phyloP scores from a whole-genome alignment of 371 early-diverging fungal species.

The Mucor racemosus region DNA sequence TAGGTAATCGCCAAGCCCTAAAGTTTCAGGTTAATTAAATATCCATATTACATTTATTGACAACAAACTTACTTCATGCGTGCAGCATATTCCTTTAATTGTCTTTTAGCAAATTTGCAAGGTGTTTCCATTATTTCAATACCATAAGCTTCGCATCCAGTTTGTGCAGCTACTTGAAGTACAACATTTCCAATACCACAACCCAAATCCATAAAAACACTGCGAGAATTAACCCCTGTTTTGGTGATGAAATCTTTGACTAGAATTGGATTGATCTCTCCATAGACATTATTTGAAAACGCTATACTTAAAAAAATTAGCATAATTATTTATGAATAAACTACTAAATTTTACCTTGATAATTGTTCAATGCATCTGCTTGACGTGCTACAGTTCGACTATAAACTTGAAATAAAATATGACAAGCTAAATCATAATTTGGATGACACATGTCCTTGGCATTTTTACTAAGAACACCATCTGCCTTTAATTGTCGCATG shows the following conservation, averaged over 20 bases:
- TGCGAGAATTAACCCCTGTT: conserved; percentile 66
- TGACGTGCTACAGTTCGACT: conserved; percentile 85
- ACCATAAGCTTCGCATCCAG: conserved; percentile 84
- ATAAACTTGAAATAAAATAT: conserved; percentile 89
- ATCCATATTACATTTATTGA: background rate
- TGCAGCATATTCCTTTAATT: conserved; percentile 82
- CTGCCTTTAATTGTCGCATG: conserved; percentile 45
- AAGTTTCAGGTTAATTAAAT: background rate
- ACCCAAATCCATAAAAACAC: conserved; percentile 92
- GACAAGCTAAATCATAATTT: conserved; percentile 76
- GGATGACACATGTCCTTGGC: conserved; percentile 50
- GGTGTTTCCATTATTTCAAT: conserved; percentile 94
- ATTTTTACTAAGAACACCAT: conserved; percentile 43
- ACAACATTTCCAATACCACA: conserved; percentile 97
- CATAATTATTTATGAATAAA: too few relatives aligned
- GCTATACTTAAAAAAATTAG: conserved; percentile 44
- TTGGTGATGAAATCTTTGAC: conserved; percentile 83
- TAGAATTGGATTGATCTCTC: conserved; percentile 88
- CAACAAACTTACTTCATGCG: conserved; percentile 70
- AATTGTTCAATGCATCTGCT: conserved; percentile 81
- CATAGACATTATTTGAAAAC: conserved; percentile 95
- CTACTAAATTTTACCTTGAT: conserved; percentile 60
- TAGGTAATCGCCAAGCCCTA: conserved; percentile 68
- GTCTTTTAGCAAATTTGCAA: conserved; percentile 76
- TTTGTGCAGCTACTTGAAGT: conserved; percentile 90